Percentiles rank a stretch among this genome's conserved stretches.
phyloP scores from a whole-genome alignment of 352 stramenopile species.

The Phytophthora rubi region DNA sequence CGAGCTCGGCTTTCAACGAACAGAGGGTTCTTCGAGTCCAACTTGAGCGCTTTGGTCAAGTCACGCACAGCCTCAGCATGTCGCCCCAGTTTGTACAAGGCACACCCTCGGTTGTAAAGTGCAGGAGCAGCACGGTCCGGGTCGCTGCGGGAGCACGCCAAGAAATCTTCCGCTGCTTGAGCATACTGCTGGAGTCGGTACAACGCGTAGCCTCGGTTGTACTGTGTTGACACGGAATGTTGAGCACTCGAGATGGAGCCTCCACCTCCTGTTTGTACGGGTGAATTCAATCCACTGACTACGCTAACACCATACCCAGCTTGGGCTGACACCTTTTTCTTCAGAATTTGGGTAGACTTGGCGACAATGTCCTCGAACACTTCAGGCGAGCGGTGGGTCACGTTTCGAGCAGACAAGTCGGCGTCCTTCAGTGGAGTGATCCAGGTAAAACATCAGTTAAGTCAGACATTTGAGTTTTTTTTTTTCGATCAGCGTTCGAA shows the following conservation, averaged over 20 bases:
- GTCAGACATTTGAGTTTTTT: neutral
- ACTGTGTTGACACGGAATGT: constrained; percentile 45
- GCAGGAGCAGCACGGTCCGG: constrained; percentile 41
- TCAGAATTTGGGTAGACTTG: constrained; percentile 46
- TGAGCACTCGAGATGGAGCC: constrained; percentile 39
- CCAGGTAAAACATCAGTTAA: neutral
- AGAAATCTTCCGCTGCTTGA: constrained; percentile 61
- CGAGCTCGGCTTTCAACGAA: constrained; percentile 71
- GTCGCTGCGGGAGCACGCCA: constrained; percentile 51
- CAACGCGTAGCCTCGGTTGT: constrained; percentile 65
- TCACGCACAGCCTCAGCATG: constrained; percentile 57
- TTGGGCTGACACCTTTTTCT: constrained; percentile 46
- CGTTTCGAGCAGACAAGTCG: constrained; percentile 54
- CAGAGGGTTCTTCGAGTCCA: constrained; percentile 67
- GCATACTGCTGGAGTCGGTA: constrained; percentile 57
- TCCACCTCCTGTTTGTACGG: constrained; percentile 2
- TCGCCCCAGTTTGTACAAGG: constrained; percentile 56
- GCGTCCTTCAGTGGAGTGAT: constrained; percentile 38
- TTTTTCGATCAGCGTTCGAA: neutral
- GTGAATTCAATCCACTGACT: constrained; percentile 7
- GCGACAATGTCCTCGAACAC: constrained; percentile 45
- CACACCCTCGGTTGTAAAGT: constrained; percentile 72
- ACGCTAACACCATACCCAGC: constrained; percentile 5
- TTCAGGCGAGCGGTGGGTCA: constrained; percentile 41
- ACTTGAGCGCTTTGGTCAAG: constrained; percentile 68